Base-by-base conservation (phyloP, 805 yeast species). In the Limtongia smithiae region DNA sequence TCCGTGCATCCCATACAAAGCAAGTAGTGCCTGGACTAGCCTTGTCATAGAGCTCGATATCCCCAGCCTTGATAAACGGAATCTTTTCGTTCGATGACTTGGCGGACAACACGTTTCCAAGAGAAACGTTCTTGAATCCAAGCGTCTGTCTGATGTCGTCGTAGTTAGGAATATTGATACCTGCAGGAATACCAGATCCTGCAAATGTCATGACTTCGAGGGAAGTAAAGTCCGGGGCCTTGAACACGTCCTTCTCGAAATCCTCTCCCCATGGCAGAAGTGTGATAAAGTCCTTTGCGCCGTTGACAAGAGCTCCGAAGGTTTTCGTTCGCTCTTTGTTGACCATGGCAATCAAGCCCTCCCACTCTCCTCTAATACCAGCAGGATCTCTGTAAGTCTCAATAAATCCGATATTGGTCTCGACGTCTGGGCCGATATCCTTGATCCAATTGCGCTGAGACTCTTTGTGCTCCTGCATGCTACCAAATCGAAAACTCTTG, bases 361-460 rank as follows among this genome's bases (percentile, higher is more conserved):
- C 96, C 91, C 93, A 88, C 68, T 88, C 96, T 51, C 96, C 96
- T 62, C 89, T 78, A 40, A 87, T 86, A 40, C 95, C 95, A 28
- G 90, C 78, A 14, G 95, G 95, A 65, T 87, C 96, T 67, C 96
- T 77, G 70, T 88, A 88, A 25, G 96, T 88, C 70, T 88, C 96
- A 60, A 88, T 88, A 65, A 88, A 88, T 0, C 96, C 96, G 60
- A 88, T 79, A 65, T 88, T 87, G 38, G 91, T 81, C 68, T 82
- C 88, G 33, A 82, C 82, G 12, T 71, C 71, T 11, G 96, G 96
- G 1, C 86, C 83, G 44, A 84, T 68, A 66, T 88, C 96, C 64
- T 85, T 85, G 50, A 88, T 94, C 96, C 96, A 88, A 51, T 78
- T 74, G 46, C 81, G 78, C 67, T 88, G 96, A 0, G 96, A 83